Base-by-base conservation (phyloP, 164 flowering plant species). In the Nelumbo lutea region DNA sequence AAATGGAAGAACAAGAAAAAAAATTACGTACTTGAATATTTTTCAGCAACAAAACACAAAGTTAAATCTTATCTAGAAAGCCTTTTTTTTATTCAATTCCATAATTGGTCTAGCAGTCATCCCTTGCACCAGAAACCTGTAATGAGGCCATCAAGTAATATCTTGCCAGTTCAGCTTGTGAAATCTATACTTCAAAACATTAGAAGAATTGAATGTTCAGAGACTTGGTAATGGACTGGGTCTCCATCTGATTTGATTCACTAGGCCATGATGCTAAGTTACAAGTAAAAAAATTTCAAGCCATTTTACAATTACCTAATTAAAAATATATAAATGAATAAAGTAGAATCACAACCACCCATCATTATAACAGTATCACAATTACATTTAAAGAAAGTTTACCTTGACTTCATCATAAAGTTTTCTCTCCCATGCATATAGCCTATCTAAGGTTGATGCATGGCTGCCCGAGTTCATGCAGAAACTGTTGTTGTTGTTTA, bases 351-450 rank as follows among this genome's bases (percentile, higher is more conserved):
- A 27, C 27, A 27, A 27, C 27, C 44, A 42, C 15, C 51, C 43
- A 5, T 6, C n/a, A 57, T 40, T 46, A 40, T 60, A 38, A 39
- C 9, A 5, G 4, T 38, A 66, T 1, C 1, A 61, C 38, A 40
- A 14, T n/a, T 45, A 46, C 0, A 47, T n/a, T 15, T 14, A 9
- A 64, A 55, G 41, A 42, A 39, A 61, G 43, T 48, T 56, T 85
- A 92, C 99, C 99, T 95, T 95, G 64, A 95, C 91, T 88, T 95
- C 99, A 68, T 95, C 99, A 78, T 86, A 90, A 67, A 94, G 93
- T 82, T 91, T 94, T 75, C 90, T 88, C 80, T 94, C 98, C 98
- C 98, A 94, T 61, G 97, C 99, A 82, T 81, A 85, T 52, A 95
- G 81, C 73, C 99, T 82, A 79, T 95, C 97, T 73, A 95, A 78